Conservation (phyloP, 306 rosid genomes). For the Fragaria iinumae region DNA sequence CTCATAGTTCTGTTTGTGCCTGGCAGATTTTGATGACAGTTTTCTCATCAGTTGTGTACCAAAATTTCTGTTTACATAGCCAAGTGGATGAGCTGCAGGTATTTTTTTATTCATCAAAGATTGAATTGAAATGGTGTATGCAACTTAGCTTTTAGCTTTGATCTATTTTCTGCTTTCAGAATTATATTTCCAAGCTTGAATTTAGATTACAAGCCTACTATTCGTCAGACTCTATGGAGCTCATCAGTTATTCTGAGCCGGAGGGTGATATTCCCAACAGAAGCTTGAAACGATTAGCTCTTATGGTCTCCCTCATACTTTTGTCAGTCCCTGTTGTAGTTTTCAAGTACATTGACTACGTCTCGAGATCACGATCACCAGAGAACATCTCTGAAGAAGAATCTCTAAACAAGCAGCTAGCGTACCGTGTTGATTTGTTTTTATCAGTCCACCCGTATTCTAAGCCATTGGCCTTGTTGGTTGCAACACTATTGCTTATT, state of each 20-base stretch:
- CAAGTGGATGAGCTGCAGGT: constrained; percentile 67
- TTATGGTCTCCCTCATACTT: constrained; percentile 48
- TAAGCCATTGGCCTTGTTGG: constrained; percentile 75
- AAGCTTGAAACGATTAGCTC: constrained; percentile 52
- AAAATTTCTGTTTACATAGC: constrained; percentile 45
- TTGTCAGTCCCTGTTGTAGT: constrained; percentile 49
- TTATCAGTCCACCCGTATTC: constrained; percentile 84
- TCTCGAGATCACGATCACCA: constrained; percentile 58
- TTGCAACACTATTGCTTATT: constrained; percentile 77
- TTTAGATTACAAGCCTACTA: constrained; percentile 36
- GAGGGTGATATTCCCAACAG: constrained; percentile 35
- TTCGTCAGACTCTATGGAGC: constrained; percentile 34
- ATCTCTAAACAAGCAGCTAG: constrained; percentile 71
- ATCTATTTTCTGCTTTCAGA: constrained; percentile 38
- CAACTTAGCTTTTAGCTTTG: no score
- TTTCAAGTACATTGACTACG: constrained; percentile 54
- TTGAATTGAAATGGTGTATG: neutral
- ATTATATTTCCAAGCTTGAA: constrained; percentile 48
- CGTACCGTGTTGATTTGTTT: constrained; percentile 67
- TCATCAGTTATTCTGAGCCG: constrained; percentile 24
- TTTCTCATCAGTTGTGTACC: constrained; percentile 50
- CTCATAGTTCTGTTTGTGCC: constrained; percentile 16
- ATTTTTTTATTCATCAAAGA: neutral
- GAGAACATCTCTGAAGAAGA: constrained; percentile 59
- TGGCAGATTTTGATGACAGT: constrained; percentile 51